Conservation (phyloP, 345 rosid species). For the Hypericum perforatum region DNA sequence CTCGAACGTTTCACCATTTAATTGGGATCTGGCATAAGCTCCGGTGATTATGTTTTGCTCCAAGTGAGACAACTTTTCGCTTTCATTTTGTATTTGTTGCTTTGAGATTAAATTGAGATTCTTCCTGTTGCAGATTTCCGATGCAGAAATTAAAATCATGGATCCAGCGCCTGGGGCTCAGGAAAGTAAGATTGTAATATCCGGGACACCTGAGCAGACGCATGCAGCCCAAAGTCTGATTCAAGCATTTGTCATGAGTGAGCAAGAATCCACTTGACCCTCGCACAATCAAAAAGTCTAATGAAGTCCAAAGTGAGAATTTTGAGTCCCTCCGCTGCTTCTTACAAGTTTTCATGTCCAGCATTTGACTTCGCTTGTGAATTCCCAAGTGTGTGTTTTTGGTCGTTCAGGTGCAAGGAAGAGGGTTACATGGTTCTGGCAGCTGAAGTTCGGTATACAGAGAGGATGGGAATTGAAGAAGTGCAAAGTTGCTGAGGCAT, state of each 20-base stretch:
- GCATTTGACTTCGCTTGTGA: no score
- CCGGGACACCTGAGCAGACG: conserved; percentile 77
- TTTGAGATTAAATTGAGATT: conserved; percentile 1
- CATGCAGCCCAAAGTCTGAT: conserved; percentile 79
- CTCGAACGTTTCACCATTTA: neutral
- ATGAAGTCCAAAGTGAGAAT: no score
- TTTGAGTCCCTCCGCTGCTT: no score
- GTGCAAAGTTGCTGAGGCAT: no score
- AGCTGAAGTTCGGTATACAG: no score
- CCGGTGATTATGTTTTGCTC: neutral
- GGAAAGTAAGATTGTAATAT: conserved; percentile 53
- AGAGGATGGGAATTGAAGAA: no score
- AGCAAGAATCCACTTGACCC: conserved; percentile 35
- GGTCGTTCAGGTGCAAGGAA: no score
- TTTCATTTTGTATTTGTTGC: neutral
- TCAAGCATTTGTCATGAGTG: conserved; percentile 74
- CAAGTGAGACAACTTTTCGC: neutral
- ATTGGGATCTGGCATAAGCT: neutral
- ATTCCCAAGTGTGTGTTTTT: no score
- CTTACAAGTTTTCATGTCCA: no score
- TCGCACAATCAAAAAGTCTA: neutral
- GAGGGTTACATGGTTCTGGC: no score
- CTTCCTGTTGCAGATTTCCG: conserved; percentile 42
- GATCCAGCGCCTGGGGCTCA: conserved; percentile 54
- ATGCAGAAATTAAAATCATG: conserved; percentile 48